Conservation (phyloP, 768 basidiomycete species). For the Clitopilus hobsonii region DNA sequence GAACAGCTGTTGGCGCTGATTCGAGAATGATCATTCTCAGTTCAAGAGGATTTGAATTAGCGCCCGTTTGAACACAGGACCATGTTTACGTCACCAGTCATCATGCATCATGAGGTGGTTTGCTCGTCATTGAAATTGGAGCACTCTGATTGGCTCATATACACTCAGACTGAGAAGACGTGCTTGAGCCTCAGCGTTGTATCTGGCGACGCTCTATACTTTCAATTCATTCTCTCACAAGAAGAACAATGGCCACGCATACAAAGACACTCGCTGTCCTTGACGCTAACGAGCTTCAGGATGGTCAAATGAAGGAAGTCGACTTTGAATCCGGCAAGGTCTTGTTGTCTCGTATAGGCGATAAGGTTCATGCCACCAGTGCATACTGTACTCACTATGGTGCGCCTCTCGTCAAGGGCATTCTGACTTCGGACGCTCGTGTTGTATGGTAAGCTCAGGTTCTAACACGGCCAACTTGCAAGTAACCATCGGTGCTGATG, state of each 20-base stretch:
- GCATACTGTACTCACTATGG: slow-evolving; percentile 93
- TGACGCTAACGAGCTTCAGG: slow-evolving; percentile 49
- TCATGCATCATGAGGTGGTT: background rate
- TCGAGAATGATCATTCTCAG: no score
- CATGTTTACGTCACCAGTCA: no score
- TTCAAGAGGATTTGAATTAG: no score
- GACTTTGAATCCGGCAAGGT: slow-evolving; percentile 76
- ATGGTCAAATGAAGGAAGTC: slow-evolving; percentile 82
- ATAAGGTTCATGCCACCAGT: slow-evolving; percentile 72
- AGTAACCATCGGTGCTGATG: no score
- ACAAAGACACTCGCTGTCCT: slow-evolving; percentile 53
- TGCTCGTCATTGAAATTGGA: background rate
- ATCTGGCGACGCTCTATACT: background rate
- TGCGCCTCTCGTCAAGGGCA: slow-evolving; percentile 80
- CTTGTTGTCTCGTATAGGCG: slow-evolving; percentile 69
- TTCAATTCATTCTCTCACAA: background rate
- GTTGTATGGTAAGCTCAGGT: slow-evolving; percentile 77
- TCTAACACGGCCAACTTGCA: no score
- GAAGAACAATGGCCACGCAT: slow-evolving; percentile 29
- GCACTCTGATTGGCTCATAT: background rate
- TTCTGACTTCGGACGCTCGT: slow-evolving; percentile 71
- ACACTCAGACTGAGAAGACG: background rate
- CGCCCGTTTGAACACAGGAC: no score
- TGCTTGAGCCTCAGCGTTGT: background rate
- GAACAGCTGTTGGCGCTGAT: no score